Evolutionary conservation across 306 rosid species (phyloP).

Genomic region (Castanea sativa): DNA sequence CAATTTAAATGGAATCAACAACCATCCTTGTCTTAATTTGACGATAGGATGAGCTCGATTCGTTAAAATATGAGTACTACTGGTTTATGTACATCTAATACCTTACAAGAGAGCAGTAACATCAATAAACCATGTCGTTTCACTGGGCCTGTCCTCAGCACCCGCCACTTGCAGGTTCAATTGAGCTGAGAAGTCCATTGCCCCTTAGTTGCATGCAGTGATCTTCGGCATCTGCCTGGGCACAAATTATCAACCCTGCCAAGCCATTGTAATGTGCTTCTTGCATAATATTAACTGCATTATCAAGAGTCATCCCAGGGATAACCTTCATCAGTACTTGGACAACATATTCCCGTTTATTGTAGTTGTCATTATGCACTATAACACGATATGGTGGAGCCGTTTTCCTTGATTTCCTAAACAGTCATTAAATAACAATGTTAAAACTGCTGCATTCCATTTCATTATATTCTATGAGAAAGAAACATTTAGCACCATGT

Average conservation of each 20-base stretch:
- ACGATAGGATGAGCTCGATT: too few species aligned
- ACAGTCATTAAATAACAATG: not conserved
- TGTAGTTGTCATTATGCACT: slow-evolving; percentile 78
- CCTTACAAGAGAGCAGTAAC: too few species aligned
- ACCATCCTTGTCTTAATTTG: too few species aligned
- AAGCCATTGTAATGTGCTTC: slow-evolving; percentile 86
- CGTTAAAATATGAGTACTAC: too few species aligned
- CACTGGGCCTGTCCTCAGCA: slow-evolving; percentile 32
- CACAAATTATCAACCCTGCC: slow-evolving; percentile 78
- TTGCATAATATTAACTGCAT: slow-evolving; percentile 88
- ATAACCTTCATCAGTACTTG: slow-evolving; percentile 96
- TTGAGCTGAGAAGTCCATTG: slow-evolving; percentile 81
- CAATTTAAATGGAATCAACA: too few species aligned
- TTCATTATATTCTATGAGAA: too few species aligned
- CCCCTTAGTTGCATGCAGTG: slow-evolving; percentile 94
- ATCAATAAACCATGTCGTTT: too few species aligned
- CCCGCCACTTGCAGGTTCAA: slow-evolving; percentile 83
- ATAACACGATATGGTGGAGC: slow-evolving; percentile 82
- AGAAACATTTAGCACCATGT: too few species aligned
- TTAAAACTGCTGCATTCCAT: too few species aligned
- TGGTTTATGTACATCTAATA: too few species aligned
- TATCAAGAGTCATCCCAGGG: slow-evolving; percentile 88
- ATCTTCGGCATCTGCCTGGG: slow-evolving; percentile 89
- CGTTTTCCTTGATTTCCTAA: slow-evolving; percentile 69
- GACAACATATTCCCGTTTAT: slow-evolving; percentile 88